Evolutionary conservation across 768 basidiomycete species (phyloP).

Genomic region (Lentinus brumalis): DNA sequence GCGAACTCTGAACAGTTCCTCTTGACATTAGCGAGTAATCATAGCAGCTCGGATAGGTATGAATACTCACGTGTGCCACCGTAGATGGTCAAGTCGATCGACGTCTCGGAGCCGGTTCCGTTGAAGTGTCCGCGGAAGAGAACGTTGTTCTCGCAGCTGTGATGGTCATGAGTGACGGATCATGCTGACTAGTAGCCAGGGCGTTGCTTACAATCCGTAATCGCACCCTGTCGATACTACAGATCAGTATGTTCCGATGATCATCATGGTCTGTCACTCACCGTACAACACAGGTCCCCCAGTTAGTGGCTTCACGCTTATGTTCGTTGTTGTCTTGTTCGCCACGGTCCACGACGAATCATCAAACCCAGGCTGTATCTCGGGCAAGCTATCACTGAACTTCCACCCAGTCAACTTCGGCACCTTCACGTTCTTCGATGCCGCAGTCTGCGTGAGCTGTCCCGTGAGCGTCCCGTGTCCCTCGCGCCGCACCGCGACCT

Average conservation of each 20-base stretch:
- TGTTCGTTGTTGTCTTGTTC: slow-evolving; percentile 71
- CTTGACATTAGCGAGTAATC: not conserved
- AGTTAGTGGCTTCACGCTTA: slow-evolving; percentile 66
- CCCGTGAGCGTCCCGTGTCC: slow-evolving; percentile 56
- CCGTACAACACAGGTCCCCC: slow-evolving; percentile 76
- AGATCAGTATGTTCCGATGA: not conserved
- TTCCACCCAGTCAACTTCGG: slow-evolving; percentile 70
- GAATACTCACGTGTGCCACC: slow-evolving; percentile 67
- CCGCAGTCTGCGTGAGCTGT: slow-evolving; percentile 39
- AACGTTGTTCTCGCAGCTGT: slow-evolving; percentile 79
- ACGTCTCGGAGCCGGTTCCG: slow-evolving; percentile 59
- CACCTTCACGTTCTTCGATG: slow-evolving; percentile 35
- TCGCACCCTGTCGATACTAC: slow-evolving; percentile 53
- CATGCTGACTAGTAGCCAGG: not conserved
- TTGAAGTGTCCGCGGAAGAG: slow-evolving; percentile 84
- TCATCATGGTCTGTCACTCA: slow-evolving; percentile 5
- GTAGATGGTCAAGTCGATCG: slow-evolving; percentile 77
- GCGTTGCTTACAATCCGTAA: slow-evolving; percentile 70
- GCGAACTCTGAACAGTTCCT: slow-evolving; percentile 48
- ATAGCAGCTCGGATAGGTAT: not conserved
- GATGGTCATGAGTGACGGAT: slow-evolving; percentile 1
- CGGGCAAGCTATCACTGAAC: slow-evolving; percentile 76
- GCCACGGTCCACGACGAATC: slow-evolving; percentile 69
- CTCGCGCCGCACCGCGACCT: slow-evolving; percentile 27
- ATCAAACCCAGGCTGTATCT: slow-evolving; percentile 56